These are phyloP conservation scores for Clathrospora elynae DNA, from an alignment of 2,329 filamentous ascomycete genomes.

Conservation along the genomic window DNA sequence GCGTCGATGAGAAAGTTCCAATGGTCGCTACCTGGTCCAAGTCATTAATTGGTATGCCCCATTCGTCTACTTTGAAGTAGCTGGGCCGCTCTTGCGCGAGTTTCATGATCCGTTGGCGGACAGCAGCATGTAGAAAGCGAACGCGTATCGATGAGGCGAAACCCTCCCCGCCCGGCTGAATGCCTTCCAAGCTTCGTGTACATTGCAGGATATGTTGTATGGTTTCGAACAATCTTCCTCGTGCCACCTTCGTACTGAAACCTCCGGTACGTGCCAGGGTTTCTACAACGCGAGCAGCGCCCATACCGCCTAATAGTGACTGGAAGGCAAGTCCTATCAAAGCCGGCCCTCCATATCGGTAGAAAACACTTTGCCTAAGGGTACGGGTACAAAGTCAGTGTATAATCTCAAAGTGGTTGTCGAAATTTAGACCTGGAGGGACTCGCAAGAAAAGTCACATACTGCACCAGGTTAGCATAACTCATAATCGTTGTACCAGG, in stretches of 20 bases:
- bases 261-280: slow-evolving; percentile 75
- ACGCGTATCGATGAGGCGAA: slow-evolving; percentile 69
- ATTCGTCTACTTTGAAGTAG: slow-evolving; percentile 65
- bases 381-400: too few relatives aligned
- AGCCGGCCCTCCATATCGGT: slow-evolving; percentile 72
- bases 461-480: too few relatives aligned
- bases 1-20: slow-evolving; percentile 67
- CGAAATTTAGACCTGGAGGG: too few relatives aligned
- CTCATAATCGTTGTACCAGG: too few relatives aligned
- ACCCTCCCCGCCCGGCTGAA: slow-evolving; percentile 71
- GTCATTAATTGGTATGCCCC: slow-evolving; percentile 74
- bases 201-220: slow-evolving; percentile 77
- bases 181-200: slow-evolving; percentile 65
- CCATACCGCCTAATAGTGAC: slow-evolving; percentile 72
- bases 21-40: slow-evolving; percentile 76
- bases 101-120: slow-evolving; percentile 67
- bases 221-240: slow-evolving; percentile 71
- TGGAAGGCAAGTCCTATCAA: slow-evolving; percentile 69
- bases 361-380: slow-evolving; percentile 78
- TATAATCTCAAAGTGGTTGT: too few relatives aligned
- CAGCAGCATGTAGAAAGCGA: slow-evolving; percentile 70
- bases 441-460: too few relatives aligned
- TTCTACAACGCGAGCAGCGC: slow-evolving; percentile 73
- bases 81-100: slow-evolving; percentile 61
- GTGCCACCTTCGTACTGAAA: slow-evolving; percentile 70